Evolutionary conservation across 1,284 basidiomycete species (phyloP), one percentile per base, ranked within the genome.

Genomic region (Trichosporon sp.): DNA sequence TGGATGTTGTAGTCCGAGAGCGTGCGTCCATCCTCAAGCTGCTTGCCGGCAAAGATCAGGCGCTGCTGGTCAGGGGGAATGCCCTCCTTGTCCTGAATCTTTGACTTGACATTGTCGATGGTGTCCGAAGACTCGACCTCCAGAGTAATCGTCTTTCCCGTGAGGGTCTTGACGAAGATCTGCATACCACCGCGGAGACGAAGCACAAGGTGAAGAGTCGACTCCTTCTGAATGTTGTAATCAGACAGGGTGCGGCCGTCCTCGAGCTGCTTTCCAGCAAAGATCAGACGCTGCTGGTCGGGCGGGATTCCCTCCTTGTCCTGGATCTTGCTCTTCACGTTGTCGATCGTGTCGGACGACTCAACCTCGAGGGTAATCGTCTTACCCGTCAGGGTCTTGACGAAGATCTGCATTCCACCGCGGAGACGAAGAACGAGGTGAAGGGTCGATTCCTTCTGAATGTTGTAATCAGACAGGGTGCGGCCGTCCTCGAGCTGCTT

Each of bases 351-450:
- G 85, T 95, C 92, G 66, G 89, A 65, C 83, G 86, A 80, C 83
- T 95, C 92, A 59, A 94, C 92, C 84, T 97, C 97, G 77, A 99
- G 85, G 71, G 95, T 95, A 85, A 96, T 95, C 71, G 93, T 96
- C 86, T 97, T 98, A 81, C 95, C 95, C 84, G 95, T 97, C 71
- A 98, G 96, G 69, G 95, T 95, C 85, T 99, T 95, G 74, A 99
- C 98, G 84, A 99, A 64, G 57, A 62, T 68, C 62, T 67, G 65
- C 86, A 92, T 94, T 75, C 91, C 91, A 80, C 91, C 74, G 85
- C 87, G 85, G 52, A 89, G 85, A 80, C 91, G 88, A 65, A 98
- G 88, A 67, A 99, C 95, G 69, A 98, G 83, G 82, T 99, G 95
- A 66, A 99, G 89, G 61, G 95, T 99, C 27, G 89, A 90, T 84